These are phyloP conservation scores for Colletotrichum filicis DNA, from an alignment of 2,329 filamentous ascomycete species.

Conservation along the genomic window DNA sequence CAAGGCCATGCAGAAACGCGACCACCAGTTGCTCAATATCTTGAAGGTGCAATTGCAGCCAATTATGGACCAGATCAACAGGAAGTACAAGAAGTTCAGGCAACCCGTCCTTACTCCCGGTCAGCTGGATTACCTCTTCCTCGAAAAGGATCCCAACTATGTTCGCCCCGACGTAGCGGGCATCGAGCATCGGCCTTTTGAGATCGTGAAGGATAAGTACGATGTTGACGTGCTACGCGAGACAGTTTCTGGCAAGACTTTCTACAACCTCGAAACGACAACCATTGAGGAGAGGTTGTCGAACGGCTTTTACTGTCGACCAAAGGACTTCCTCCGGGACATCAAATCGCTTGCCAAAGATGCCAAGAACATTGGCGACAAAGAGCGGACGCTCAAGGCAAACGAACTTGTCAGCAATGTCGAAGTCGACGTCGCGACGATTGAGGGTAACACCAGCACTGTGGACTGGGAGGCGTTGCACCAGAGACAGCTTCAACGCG, in stretches of 20 bases:
- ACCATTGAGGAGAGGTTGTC: conserved; percentile 96
- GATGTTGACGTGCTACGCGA: conserved; percentile 82
- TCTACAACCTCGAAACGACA: conserved; percentile 92
- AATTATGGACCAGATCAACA: conserved; percentile 97
- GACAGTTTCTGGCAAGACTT: conserved; percentile 82
- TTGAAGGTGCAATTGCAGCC: conserved; percentile 91
- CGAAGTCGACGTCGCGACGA: conserved; percentile 87
- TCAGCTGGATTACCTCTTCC: conserved; percentile 83
- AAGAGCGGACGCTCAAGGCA: conserved; percentile 83
- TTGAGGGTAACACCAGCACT: conserved; percentile 75
- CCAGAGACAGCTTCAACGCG: conserved; percentile 75
- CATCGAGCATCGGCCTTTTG: conserved; percentile 76
- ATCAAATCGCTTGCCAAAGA: conserved; percentile 88
- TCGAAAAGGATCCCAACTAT: conserved; percentile 81
- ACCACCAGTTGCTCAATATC: conserved; percentile 85
- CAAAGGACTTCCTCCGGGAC: conserved; percentile 89
- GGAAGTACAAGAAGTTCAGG: conserved; percentile 89
- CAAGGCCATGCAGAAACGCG: conserved; percentile 82
- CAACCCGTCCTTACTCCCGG: conserved; percentile 79
- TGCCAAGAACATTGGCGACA: conserved; percentile 83
- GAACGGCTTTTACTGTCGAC: conserved; percentile 94
- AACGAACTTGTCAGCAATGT: conserved; percentile 94
- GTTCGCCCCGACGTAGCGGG: conserved; percentile 67
- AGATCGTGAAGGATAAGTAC: conserved; percentile 82
- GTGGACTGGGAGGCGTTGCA: conserved; percentile 88